Base-by-base conservation (phyloP, 345 rosid genomes). In the Nasturtium officinale region DNA sequence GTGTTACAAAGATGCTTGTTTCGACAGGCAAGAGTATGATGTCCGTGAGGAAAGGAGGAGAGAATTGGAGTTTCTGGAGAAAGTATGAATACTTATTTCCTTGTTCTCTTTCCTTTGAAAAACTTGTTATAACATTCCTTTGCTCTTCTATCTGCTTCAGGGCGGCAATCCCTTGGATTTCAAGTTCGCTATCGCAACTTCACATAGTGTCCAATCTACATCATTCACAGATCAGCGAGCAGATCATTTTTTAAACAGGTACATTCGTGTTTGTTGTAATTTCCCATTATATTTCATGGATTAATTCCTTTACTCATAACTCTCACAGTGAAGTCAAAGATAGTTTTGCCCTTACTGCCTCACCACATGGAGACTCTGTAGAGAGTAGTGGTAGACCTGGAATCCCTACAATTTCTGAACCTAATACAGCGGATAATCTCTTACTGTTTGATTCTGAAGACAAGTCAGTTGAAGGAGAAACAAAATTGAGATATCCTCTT, bases 91-190 rank as follows among this genome's bases (percentile, higher is more conserved):
- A 50, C 63, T 30, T 67, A 48, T 51, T 67, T 58, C 53, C 47
- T 45, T 45, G 58, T 63, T 77, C 77, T 70, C 18, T 32, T 58
- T 32, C 51, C 21, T 67, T 68, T 65, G 9, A 46, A 18, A 51
- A 71, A 13, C 47, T 71, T 65, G 40, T 42, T n/a, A 12, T 71
- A 29, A 51, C 78, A 40, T 40, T 54, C 46, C 40, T 60, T 33
- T 46, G 35, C 62, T 67, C 33, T 68, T 56, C 48, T 72, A 55
- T 32, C 77, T 78, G 9, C 74, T 74, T 73, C 85, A 96, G 99
- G 98, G 99, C 32, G 99, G 99, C 71, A 88, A 96, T 85, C 99
- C 99, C 57, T 84, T 96, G 84, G 99, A 96, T 80, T 96, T 90
- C 77, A 92, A 89, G 83, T 89, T 86, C 81, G 87, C 85, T 65